phyloP scores from a whole-genome alignment of 768 basidiomycete genomes.

The Lentinula sp. region DNA sequence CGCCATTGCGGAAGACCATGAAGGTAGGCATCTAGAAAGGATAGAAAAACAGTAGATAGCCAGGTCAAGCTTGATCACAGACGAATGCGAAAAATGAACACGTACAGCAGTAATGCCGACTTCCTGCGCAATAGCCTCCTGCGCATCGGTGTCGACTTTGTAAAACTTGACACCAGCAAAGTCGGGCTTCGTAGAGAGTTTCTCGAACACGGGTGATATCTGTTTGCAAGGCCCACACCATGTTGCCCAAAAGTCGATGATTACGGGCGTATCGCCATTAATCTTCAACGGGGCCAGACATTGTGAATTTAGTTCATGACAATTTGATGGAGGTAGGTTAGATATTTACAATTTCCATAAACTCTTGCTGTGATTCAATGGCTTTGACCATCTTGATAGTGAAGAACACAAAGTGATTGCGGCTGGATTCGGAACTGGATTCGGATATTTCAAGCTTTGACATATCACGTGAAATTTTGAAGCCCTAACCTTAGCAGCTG shows the following conservation, averaged over 20 bases:
- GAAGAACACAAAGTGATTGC: background rate
- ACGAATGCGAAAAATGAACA: conserved; percentile 7
- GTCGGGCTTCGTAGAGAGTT: conserved; percentile 30
- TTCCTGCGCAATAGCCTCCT: conserved; percentile 46
- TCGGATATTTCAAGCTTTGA: background rate
- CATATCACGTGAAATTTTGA: background rate
- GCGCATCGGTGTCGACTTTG: conserved; percentile 70
- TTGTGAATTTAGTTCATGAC: background rate
- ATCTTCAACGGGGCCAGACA: conserved; percentile 1
- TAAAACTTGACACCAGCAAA: conserved; percentile 45
- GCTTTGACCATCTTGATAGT: background rate
- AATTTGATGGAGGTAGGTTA: conserved; percentile 3
- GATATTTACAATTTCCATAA: background rate
- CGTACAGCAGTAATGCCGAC: conserved; percentile 58
- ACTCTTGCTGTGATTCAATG: background rate
- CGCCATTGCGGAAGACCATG: conserved; percentile 4
- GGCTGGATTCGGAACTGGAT: background rate
- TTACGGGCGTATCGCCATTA: conserved; percentile 9
- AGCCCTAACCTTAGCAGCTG: background rate
- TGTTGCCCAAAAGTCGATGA: conserved; percentile 14
- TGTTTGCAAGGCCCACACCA: conserved; percentile 14
- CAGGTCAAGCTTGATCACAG: background rate
- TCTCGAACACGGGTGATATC: conserved; percentile 12
- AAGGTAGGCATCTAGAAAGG: conserved; percentile 8
- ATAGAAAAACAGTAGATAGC: background rate